Percentiles rank a stretch among this genome's conserved stretches.
Conservation (phyloP, 129 eudicot species). For the Saussurea involucrata region DNA sequence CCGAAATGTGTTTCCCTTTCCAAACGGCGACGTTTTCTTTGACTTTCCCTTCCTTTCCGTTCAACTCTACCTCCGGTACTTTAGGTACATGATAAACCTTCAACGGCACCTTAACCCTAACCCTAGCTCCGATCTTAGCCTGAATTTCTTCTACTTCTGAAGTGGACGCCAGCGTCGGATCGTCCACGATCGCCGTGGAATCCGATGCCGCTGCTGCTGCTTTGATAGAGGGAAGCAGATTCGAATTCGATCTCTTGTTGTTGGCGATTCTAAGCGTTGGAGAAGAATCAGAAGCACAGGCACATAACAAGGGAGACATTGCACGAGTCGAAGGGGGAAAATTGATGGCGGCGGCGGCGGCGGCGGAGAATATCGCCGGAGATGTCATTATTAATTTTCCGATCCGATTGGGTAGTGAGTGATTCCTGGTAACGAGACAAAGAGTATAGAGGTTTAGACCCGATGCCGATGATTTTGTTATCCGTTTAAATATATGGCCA, state of each 20-base stretch:
- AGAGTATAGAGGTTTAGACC: no score
- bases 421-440: no score
- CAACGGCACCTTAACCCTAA: slow-evolving; percentile 66
- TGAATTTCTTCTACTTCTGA: slow-evolving; percentile 31
- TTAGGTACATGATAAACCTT: slow-evolving; percentile 75
- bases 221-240: slow-evolving; percentile 17
- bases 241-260: slow-evolving; percentile 4
- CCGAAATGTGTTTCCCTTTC: slow-evolving; percentile 77
- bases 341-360: slow-evolving; percentile 18
- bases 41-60: slow-evolving; percentile 54
- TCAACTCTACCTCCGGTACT: slow-evolving; percentile 62
- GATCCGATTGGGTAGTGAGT: neutral
- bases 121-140: slow-evolving; percentile 62
- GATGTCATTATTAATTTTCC: slow-evolving; percentile 32
- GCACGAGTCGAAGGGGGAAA: neutral
- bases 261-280: neutral
- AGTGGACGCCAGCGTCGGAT: slow-evolving; percentile 20
- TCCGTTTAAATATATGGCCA: slow-evolving; percentile 2
- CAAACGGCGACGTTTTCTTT: slow-evolving; percentile 63
- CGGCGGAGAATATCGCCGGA: slow-evolving; percentile 31
- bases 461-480: slow-evolving; percentile 1
- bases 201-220: slow-evolving; percentile 25
- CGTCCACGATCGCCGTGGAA: slow-evolving; percentile 10
- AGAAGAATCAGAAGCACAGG: slow-evolving; percentile 9
- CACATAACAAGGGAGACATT: neutral